These are phyloP conservation scores for Cyamopsis tetragonoloba DNA, from an alignment of 306 rosid species.

Conservation along the genomic window DNA sequence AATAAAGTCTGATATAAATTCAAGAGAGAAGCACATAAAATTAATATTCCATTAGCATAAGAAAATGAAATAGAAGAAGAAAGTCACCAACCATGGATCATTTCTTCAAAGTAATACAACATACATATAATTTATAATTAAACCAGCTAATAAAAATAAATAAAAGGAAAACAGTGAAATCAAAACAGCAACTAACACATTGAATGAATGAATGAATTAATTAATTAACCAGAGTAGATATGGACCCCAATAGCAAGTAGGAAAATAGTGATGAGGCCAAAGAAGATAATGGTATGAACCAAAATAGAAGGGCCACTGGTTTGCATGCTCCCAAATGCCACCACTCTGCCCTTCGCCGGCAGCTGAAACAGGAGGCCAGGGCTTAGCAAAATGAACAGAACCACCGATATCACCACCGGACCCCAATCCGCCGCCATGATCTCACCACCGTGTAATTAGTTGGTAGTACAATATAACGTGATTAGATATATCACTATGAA, in stretches of 20 bases:
- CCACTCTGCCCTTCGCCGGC: conserved; percentile 51
- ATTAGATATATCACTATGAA: too few relatives aligned
- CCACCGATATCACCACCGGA: conserved; percentile 77
- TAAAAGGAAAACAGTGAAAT: not conserved
- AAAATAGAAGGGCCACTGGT: conserved; percentile 59
- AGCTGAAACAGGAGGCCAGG: conserved; percentile 68
- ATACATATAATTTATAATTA: conserved; percentile 1
- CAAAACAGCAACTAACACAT: too few relatives aligned
- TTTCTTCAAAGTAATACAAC: not conserved
- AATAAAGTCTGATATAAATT: too few relatives aligned
- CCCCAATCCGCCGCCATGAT: conserved; percentile 62
- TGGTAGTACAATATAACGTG: too few relatives aligned
- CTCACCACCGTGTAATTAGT: too few relatives aligned
- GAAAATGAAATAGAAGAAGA: not conserved
- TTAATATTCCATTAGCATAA: too few relatives aligned
- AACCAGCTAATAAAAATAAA: not conserved
- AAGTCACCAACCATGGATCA: not conserved
- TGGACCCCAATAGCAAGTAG: conserved; percentile 65
- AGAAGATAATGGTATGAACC: conserved; percentile 62
- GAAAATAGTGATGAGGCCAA: conserved; percentile 49
- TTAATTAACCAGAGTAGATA: conserved; percentile 42
- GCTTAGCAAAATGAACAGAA: conserved; percentile 62
- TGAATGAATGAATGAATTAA: not conserved
- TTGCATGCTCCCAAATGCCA: conserved; percentile 63
- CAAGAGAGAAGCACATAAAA: too few relatives aligned